A percentile compares a stretch with the other conserved stretches of the same genome.
Evolutionary conservation across 2,329 filamentous ascomycete genomes (phyloP).

Genomic region (Aspergillus sp.): DNA sequence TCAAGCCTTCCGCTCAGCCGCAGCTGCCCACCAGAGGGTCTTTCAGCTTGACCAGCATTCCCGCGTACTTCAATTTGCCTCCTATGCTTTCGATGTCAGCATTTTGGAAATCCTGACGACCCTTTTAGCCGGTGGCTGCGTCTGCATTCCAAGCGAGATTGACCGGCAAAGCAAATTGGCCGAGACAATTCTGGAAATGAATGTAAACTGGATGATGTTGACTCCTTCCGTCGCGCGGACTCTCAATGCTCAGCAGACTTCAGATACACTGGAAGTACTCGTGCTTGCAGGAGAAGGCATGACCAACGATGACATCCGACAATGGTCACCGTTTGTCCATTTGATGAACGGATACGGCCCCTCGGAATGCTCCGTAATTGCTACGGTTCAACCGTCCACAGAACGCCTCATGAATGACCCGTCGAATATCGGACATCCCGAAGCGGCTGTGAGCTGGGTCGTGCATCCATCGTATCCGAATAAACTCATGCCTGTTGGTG

Average conservation of each 20-base stretch:
- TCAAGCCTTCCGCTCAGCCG: constrained; percentile 47
- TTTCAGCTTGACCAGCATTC: not conserved
- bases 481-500: constrained; percentile 10
- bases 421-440: constrained; percentile 10
- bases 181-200: constrained; percentile 31
- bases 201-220: constrained; percentile 2
- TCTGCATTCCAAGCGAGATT: constrained; percentile 45
- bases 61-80: constrained; percentile 30
- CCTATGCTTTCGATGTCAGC: constrained; percentile 35
- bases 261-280: not conserved
- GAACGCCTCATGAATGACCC: not conserved
- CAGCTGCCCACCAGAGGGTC: constrained; percentile 42
- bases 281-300: not conserved
- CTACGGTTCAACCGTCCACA: constrained; percentile 1
- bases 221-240: constrained; percentile 5
- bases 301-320: not conserved
- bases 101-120: constrained; percentile 17
- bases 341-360: constrained; percentile 28
- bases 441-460: constrained; percentile 19
- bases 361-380: constrained; percentile 15
- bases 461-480: constrained; percentile 20
- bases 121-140: constrained; percentile 10
- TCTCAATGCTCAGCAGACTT: not conserved
- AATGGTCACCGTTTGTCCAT: not conserved
- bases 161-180: constrained; percentile 42